These are phyloP conservation scores for Monilinia aucupariae DNA, from an alignment of 2,329 filamentous ascomycete species.

Conservation along the genomic window DNA sequence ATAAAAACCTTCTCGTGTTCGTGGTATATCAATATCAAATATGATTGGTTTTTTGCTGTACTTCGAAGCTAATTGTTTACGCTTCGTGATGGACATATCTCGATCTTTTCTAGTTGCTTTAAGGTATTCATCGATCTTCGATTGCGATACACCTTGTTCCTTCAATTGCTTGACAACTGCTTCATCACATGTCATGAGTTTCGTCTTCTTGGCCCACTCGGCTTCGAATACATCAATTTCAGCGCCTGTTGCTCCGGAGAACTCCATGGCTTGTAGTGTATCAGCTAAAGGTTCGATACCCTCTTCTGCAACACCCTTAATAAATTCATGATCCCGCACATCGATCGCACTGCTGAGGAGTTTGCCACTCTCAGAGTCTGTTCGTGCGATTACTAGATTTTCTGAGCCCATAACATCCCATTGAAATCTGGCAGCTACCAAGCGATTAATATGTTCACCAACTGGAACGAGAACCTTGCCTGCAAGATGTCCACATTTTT, in stretches of 20 bases:
- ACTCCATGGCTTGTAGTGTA: constrained; percentile 84
- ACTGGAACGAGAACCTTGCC: constrained; percentile 93
- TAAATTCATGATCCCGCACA: constrained; percentile 93
- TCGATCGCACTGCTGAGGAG: constrained; percentile 88
- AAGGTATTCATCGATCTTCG: constrained; percentile 64
- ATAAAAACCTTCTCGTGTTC: constrained; percentile 90
- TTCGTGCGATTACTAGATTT: constrained; percentile 90
- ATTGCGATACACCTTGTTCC: constrained; percentile 56
- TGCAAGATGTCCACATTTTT: constrained; percentile 95
- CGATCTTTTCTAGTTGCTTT: constrained; percentile 55
- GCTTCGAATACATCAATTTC: constrained; percentile 87
- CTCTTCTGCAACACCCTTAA: constrained; percentile 74
- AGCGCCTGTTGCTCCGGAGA: constrained; percentile 64
- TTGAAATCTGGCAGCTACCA: constrained; percentile 87
- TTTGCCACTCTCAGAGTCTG: constrained; percentile 90
- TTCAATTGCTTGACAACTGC: constrained; percentile 72
- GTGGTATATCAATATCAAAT: constrained; percentile 88
- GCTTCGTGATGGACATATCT: constrained; percentile 71
- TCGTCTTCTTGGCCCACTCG: constrained; percentile 79
- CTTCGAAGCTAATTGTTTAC: constrained; percentile 64
- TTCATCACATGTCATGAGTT: constrained; percentile 87
- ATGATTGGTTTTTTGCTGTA: constrained; percentile 64
- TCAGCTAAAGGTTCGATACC: constrained; percentile 78
- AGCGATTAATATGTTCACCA: constrained; percentile 92
- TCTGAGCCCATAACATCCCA: constrained; percentile 98